Conservation (phyloP, 306 rosid genomes). For the Trifolium fragiferum region DNA sequence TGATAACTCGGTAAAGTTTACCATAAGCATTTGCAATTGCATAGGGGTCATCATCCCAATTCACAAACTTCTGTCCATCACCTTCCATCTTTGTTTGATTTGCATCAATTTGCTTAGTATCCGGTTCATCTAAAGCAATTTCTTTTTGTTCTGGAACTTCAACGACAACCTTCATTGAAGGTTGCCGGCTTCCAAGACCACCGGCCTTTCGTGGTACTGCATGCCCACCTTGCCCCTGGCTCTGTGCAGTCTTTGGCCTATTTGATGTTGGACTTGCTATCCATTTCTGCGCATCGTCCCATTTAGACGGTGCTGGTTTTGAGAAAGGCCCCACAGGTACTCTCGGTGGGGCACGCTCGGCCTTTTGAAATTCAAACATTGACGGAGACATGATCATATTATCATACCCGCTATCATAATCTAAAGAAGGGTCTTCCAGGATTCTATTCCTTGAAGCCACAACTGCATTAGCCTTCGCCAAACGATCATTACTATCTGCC, state of each 20-base stretch:
- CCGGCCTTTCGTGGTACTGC: constrained; percentile 60
- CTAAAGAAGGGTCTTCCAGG: constrained; percentile 64
- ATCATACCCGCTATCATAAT: constrained; percentile 66
- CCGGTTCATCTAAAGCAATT: constrained; percentile 75
- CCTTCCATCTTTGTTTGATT: constrained; percentile 69
- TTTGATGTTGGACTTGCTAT: constrained; percentile 87
- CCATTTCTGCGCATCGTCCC: constrained; percentile 99
- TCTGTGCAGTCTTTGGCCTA: constrained; percentile 66
- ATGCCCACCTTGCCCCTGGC: constrained; percentile 64
- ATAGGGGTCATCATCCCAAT: constrained; percentile 74
- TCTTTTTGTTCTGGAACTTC: constrained; percentile 77
- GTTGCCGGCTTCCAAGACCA: constrained; percentile 64
- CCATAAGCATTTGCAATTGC: constrained; percentile 69
- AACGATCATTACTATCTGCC: constrained; percentile 50
- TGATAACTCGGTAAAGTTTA: constrained; percentile 55
- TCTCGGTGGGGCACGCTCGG: constrained; percentile 76
- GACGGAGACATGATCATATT: constrained; percentile 59
- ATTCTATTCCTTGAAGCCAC: constrained; percentile 55
- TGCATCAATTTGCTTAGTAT: constrained; percentile 84
- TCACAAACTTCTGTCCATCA: constrained; percentile 64
- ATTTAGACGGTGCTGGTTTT: constrained; percentile 91
- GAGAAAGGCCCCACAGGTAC: constrained; percentile 78
- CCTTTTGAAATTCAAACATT: constrained; percentile 84
- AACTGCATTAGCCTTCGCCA: constrained; percentile 52
- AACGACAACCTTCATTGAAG: constrained; percentile 73